These are phyloP conservation scores for Exophiala spinifera DNA, from an alignment of 2,329 filamentous ascomycete genomes.

Conservation along the genomic window DNA sequence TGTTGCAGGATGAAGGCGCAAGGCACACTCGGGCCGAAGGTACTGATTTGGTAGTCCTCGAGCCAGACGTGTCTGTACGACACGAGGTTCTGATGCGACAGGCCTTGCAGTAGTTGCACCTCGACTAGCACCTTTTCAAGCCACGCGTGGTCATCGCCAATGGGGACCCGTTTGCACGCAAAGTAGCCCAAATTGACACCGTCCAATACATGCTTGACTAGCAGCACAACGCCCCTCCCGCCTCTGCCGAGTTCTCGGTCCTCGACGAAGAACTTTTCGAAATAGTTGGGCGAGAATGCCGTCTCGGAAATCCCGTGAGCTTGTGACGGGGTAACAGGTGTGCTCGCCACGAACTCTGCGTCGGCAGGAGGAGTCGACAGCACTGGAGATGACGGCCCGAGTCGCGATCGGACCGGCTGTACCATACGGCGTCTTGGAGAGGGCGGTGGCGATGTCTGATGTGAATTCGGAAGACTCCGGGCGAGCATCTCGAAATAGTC, in stretches of 20 bases:
- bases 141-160: constrained; percentile 92
- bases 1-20: constrained; percentile 97
- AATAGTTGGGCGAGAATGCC: constrained; percentile 90
- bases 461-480: constrained; percentile 53
- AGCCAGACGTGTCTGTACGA: constrained; percentile 98
- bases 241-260: constrained; percentile 82
- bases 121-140: constrained; percentile 91
- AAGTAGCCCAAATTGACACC: constrained; percentile 84
- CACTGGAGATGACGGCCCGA: constrained; percentile 24
- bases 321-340: constrained; percentile 38
- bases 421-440: constrained; percentile 50
- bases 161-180: constrained; percentile 94
- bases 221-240: constrained; percentile 87
- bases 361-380: constrained; percentile 45
- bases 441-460: constrained; percentile 45
- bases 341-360: constrained; percentile 48
- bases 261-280: constrained; percentile 87
- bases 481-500: constrained; percentile 95
- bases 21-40: constrained; percentile 85
- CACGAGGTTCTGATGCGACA: constrained; percentile 92
- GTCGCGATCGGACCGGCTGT: constrained; percentile 44
- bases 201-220: constrained; percentile 92
- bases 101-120: constrained; percentile 84
- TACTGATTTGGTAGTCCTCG: constrained; percentile 78
- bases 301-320: constrained; percentile 73